Base-by-base conservation (phyloP, 805 yeast species). In the Zygosaccharomyces siamensis region DNA sequence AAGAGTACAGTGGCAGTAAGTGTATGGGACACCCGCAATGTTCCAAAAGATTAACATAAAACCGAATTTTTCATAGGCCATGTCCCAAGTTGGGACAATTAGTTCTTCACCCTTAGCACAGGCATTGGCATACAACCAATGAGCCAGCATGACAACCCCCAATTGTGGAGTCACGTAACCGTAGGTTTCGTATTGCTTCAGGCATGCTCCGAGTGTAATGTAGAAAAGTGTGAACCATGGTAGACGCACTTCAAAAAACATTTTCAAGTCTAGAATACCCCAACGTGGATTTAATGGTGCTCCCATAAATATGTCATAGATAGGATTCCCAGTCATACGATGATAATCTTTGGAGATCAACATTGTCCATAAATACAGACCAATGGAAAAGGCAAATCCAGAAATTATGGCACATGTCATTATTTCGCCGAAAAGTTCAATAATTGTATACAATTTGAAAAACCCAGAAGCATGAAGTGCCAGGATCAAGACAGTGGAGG, bases 21-120 rank as follows among this genome's bases (percentile, higher is more conserved):
- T 92, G 81, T 83, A 93, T 43, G 99, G 99, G 37, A 93, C 99
- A 61, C 99, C 99, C 28, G 97, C 97, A 67, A 93, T 89, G 73
- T 93, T 93, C 99, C 99, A 93, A 77, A 93, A 93, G 60, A 90
- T 81, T 57, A 93, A 79, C 98, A 93, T 90, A 76, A 93, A 93
- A n/a, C 99, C 99, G 62, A 93, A 93, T 72, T 93, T 93, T 70
- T 93, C 99, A 70, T 93, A 93, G 28, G 96, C 97, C 97, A 93
- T 92, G 69, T 93, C 99, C 98, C 99, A 93, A 16, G 96, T 86
- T 59, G 98, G 96, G 54, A 90, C 96, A 66, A 93, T 93, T 60
- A 92, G 75, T 68, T 93, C 98, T 72, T 93, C 99, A 59, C 98
- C 99, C 71, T 93, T 93, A 49, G 96, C 84, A 70, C 98, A 92